These are phyloP conservation scores for Coemansia sp. DNA, from an alignment of 192 early-diverging fungal species.

Conservation along the genomic window DNA sequence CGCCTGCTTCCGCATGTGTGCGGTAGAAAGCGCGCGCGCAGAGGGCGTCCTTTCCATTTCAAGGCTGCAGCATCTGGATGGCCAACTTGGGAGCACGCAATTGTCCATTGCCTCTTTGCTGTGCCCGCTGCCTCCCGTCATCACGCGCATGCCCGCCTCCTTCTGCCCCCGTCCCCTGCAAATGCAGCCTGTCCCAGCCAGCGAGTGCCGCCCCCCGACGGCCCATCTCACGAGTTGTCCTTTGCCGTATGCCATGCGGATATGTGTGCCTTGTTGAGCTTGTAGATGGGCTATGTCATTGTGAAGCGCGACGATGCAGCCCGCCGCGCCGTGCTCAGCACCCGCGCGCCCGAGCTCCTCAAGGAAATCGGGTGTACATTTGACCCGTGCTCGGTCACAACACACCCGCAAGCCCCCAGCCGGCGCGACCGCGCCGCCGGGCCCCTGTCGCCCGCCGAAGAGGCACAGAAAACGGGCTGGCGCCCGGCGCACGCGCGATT, in stretches of 20 bases:
- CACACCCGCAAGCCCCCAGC: constrained; percentile 10
- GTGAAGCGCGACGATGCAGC: constrained; percentile 40
- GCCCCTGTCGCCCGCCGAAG: constrained; percentile 4
- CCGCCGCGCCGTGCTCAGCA: constrained; percentile 31
- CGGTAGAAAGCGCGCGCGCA: too few species aligned
- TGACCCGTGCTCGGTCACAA: constrained; percentile 8
- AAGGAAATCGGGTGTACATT: constrained; percentile 15
- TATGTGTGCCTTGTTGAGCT: not conserved
- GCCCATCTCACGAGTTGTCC: too few species aligned
- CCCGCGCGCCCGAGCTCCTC: constrained; percentile 31
- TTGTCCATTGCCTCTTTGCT: too few species aligned
- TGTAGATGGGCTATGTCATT: constrained; percentile 45
- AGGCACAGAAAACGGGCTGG: constrained; percentile 31
- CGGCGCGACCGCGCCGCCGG: not conserved
- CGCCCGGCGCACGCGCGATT: constrained; percentile 45
- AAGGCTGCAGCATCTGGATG: too few species aligned
- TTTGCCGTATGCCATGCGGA: not conserved
- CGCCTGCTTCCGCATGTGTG: too few species aligned
- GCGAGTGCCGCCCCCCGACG: too few species aligned
- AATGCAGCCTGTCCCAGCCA: not conserved
- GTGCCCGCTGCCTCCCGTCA: too few species aligned
- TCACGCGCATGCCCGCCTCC: too few species aligned
- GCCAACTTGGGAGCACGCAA: too few species aligned
- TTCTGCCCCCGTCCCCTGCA: not conserved
- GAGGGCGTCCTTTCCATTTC: too few species aligned